phyloP scores from a whole-genome alignment of 371 early-diverging fungal genomes.

The Synchytrium microbalum region DNA sequence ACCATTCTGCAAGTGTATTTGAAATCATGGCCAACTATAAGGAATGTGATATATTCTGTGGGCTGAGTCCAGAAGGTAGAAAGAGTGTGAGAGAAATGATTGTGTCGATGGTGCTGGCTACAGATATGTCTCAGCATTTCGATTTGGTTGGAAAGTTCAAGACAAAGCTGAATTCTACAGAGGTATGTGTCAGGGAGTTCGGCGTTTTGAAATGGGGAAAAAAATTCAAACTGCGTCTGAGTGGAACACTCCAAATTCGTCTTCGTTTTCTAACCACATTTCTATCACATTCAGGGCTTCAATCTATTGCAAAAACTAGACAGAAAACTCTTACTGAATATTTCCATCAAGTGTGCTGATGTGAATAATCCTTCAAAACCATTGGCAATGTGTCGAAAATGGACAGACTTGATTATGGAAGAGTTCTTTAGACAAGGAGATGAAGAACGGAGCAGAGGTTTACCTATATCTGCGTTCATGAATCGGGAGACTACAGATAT shows the following conservation, averaged over 20 bases:
- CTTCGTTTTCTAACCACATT: no score
- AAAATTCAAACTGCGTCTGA: background rate
- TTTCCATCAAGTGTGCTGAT: constrained; percentile 43
- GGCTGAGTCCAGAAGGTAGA: constrained; percentile 21
- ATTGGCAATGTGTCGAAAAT: constrained; percentile 17
- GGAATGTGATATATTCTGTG: constrained; percentile 28
- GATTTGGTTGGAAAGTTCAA: constrained; percentile 42
- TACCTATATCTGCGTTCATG: constrained; percentile 37
- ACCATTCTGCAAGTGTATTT: constrained; percentile 35
- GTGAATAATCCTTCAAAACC: constrained; percentile 41
- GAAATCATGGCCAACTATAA: constrained; percentile 24
- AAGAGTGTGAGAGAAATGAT: constrained; percentile 30
- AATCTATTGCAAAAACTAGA: constrained; percentile 25
- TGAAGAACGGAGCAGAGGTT: constrained; percentile 30
- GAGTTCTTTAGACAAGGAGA: constrained; percentile 43
- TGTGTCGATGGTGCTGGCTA: constrained; percentile 41
- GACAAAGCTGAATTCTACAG: constrained; percentile 22
- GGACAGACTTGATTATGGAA: constrained; percentile 39
- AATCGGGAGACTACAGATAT: constrained; percentile 27
- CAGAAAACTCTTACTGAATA: constrained; percentile 30
- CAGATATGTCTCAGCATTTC: constrained; percentile 42
- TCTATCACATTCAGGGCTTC: constrained; percentile 17
- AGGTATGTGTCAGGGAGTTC: no score
- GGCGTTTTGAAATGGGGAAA: no score
- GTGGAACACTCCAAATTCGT: background rate